Evolutionary conservation across 2,329 filamentous ascomycete genomes (phyloP).

Genomic region (Emydomyces testavorans): DNA sequence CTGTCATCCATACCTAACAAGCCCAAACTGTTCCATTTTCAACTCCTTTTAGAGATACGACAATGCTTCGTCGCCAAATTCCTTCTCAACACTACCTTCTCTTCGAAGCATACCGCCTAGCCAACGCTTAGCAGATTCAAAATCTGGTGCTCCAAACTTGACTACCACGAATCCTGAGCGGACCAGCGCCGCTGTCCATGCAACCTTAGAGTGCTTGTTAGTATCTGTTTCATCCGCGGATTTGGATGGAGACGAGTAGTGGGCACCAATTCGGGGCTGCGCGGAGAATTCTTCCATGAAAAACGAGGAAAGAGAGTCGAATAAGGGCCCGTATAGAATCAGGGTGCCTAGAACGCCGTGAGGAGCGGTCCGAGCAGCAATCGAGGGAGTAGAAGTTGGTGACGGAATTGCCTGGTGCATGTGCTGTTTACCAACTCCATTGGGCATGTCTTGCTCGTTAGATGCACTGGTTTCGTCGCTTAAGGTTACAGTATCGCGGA

Average conservation of each 20-base stretch:
- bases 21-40: not conserved
- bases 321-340: constrained; percentile 63
- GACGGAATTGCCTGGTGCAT: not conserved
- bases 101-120: constrained; percentile 60
- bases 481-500: constrained; percentile 76
- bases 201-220: constrained; percentile 41
- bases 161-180: constrained; percentile 70
- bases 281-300: constrained; percentile 68
- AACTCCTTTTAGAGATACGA: constrained; percentile 50
- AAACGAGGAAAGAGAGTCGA: constrained; percentile 56
- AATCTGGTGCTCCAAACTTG: constrained; percentile 73
- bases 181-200: constrained; percentile 74
- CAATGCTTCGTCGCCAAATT: constrained; percentile 71
- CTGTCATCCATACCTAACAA: too few relatives aligned
- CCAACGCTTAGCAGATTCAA: constrained; percentile 74
- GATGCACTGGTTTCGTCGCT: constrained; percentile 39
- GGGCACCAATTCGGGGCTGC: constrained; percentile 68
- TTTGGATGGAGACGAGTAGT: constrained; percentile 51
- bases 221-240: constrained; percentile 15
- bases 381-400: constrained; percentile 14
- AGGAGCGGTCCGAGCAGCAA: constrained; percentile 54
- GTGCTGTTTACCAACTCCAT: not conserved
- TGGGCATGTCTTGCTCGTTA: constrained; percentile 29
- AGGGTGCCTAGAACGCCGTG: constrained; percentile 74
- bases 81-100: constrained; percentile 57